Evolutionary conservation across 352 stramenopile genomes (phyloP).

Genomic region (Globisporangium polare): DNA sequence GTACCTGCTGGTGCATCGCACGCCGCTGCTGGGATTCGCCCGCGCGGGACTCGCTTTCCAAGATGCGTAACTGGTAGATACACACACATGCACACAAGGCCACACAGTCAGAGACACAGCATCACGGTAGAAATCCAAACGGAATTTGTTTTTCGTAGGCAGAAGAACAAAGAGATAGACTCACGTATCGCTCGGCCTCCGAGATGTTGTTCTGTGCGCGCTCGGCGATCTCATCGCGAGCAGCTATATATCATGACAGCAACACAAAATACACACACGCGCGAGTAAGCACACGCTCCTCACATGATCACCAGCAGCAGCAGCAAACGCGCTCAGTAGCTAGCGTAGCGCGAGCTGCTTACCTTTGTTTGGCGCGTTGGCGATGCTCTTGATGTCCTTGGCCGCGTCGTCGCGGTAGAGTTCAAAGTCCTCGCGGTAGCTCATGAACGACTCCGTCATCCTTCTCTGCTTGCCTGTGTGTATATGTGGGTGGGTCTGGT

Average conservation of each 20-base stretch:
- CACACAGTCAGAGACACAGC: background rate
- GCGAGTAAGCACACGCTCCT: background rate
- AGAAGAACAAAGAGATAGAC: background rate
- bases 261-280: constrained; percentile 4
- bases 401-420: constrained; percentile 77
- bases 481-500: background rate
- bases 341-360: background rate
- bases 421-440: constrained; percentile 84
- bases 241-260: constrained; percentile 23
- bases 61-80: constrained; percentile 55
- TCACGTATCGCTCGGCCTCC: constrained; percentile 73
- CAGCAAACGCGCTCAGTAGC: background rate
- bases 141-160: background rate
- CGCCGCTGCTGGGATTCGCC: constrained; percentile 75
- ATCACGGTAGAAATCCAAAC: background rate
- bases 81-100: background rate
- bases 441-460: constrained; percentile 79
- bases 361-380: constrained; percentile 36
- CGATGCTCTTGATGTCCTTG: constrained; percentile 60
- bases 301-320: background rate
- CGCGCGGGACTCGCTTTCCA: constrained; percentile 77
- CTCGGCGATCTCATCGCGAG: constrained; percentile 45
- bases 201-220: constrained; percentile 66
- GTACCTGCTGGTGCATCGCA: constrained; percentile 75
- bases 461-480: background rate